phyloP scores from a whole-genome alignment of 2,329 filamentous ascomycete species.

The Hypoxylon sp. region DNA sequence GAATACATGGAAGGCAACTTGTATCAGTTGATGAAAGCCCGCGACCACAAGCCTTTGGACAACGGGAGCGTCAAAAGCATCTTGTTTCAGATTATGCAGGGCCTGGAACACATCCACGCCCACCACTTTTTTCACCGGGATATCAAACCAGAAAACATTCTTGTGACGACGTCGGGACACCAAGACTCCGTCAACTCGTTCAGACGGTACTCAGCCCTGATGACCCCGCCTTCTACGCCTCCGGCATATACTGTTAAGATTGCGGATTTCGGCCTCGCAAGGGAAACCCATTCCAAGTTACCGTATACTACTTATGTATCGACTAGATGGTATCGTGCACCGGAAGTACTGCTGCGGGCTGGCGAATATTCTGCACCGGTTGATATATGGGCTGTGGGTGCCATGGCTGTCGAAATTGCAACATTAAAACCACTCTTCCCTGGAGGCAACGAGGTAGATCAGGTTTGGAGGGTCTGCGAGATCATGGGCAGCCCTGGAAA shows the following conservation, averaged over 20 bases:
- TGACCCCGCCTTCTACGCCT: conserved; percentile 95
- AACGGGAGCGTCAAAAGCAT: conserved; percentile 96
- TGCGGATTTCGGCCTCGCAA: conserved; percentile 96
- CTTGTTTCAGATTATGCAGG: conserved; percentile 95
- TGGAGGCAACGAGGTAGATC: conserved; percentile 97
- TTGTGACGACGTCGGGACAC: conserved; percentile 91
- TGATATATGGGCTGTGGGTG: conserved; percentile 98
- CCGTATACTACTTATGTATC: conserved; percentile 99
- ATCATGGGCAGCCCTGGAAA: conserved; percentile 99
- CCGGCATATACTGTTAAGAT: conserved; percentile 97
- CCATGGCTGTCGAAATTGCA: conserved; percentile 98
- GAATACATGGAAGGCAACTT: conserved; percentile 99
- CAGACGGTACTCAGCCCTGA: conserved; percentile 90
- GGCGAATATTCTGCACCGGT: conserved; percentile 98
- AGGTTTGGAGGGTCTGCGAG: conserved; percentile 98
- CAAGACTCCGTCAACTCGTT: conserved; percentile 88
- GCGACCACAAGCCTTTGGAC: conserved; percentile 94
- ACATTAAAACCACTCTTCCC: conserved; percentile 97
- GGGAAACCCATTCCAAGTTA: conserved; percentile 95
- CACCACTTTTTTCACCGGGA: conserved; percentile 99
- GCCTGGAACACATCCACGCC: conserved; percentile 96
- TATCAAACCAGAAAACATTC: conserved; percentile 99
- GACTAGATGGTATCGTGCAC: conserved; percentile 97
- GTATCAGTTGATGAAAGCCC: conserved; percentile 98
- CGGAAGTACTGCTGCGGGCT: conserved; percentile 92